Conservation (phyloP, 73 alveolate species). For the Tetrahymena elliotti region DNA sequence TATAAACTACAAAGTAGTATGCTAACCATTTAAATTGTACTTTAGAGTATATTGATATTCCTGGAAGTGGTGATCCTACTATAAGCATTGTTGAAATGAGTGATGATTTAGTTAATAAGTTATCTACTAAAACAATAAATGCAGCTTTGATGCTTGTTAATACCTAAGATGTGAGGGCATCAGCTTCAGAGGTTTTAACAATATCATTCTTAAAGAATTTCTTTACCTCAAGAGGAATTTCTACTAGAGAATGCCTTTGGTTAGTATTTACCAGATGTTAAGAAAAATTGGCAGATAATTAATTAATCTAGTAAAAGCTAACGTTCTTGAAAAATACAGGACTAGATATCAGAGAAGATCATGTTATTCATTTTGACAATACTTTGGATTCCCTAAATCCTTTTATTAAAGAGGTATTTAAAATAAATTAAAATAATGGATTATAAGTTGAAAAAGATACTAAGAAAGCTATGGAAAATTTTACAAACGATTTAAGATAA, state of each 20-base stretch:
- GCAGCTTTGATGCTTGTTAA: neutral
- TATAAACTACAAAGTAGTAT: neutral
- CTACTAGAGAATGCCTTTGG: neutral
- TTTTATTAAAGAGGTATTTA: neutral
- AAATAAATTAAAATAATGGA: neutral
- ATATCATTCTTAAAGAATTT: neutral
- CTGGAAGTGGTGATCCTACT: neutral
- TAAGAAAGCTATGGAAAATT: neutral
- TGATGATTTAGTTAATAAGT: neutral
- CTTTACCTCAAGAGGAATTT: neutral
- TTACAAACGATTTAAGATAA: neutral
- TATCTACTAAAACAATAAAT: neutral
- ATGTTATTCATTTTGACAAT: neutral
- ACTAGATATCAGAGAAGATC: neutral
- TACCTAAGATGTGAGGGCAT: neutral
- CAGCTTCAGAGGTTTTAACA: neutral
- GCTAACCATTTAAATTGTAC: neutral
- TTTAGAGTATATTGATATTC: neutral
- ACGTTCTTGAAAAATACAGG: neutral
- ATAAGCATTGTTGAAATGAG: neutral
- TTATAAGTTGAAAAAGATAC: neutral
- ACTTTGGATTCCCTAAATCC: neutral
- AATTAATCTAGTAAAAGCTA: neutral
- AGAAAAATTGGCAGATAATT: neutral
- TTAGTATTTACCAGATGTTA: neutral